Base-by-base conservation (phyloP, 2,329 filamentous ascomycete genomes). In the Emmonsia crescens region DNA sequence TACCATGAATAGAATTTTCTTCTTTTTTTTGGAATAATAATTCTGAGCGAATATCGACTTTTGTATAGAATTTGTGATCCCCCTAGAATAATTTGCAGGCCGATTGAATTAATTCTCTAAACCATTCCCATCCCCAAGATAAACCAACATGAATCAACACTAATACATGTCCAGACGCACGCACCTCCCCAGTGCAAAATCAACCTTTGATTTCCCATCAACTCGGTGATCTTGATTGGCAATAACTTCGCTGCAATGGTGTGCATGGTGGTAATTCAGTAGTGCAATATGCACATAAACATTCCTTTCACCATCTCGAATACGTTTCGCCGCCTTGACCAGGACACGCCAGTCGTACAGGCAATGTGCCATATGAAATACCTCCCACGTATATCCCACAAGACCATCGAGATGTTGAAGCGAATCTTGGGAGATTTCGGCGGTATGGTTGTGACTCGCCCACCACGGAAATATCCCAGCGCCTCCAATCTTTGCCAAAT, bases 271-370 rank as follows among this genome's bases (percentile, higher is more conserved):
- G 6, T 36, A 54, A 42, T 54, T 60, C 21, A 64, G 27, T 8
- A 61, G 51, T 24, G 62, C 42, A 5, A 59, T 54, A 49, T 64
- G 63, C 27, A 64, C 57, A 51, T 62, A 64, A 3, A 63, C 63
- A 16, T 38, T 40, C 24, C 55, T 57, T 49, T 63, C 61, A 8
- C 63, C 63, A 21, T 42, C 42, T 52, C 31, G 57, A n/a, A 63
- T 55, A 3, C 59, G 61, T 44, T 64, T 61, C 12, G 59, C 59
- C 8, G 63, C 59, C n/a, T 54, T 63, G 42, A 61, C 51, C 33
- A 64, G 51, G 27, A 46, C 52, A 21, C 59, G 63, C 63, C 63
- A 64, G 38, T 63, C 61, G 38, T 63, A 64, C 40, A 63, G 19
- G 33, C 63, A 63, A 38, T 61, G 61, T 51, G 59, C 59, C 21